These are phyloP conservation scores for Taphrina populina DNA, from an alignment of 1,139 yeast species.

Conservation along the genomic window DNA sequence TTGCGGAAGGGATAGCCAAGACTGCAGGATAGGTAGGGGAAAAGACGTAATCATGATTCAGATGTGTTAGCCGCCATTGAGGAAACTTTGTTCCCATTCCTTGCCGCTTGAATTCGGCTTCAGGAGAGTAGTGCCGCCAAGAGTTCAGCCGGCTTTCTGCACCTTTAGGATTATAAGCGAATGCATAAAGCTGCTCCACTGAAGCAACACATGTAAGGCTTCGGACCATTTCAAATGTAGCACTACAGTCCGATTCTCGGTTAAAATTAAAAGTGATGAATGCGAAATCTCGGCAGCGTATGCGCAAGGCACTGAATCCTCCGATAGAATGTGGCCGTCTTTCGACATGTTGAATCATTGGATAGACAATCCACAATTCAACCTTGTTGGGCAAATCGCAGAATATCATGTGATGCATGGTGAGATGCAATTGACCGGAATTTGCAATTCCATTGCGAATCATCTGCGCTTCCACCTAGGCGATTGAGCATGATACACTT, in stretches of 20 bases:
- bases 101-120: conserved; percentile 63
- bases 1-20: conserved; percentile 66
- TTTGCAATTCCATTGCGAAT: conserved; percentile 66
- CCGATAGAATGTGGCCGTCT: conserved; percentile 48
- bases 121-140: conserved; percentile 69
- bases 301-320: conserved; percentile 60
- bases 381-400: conserved; percentile 41
- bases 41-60: conserved; percentile 65
- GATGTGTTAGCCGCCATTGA: conserved; percentile 67
- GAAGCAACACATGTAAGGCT: conserved; percentile 42
- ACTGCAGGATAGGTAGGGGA: conserved; percentile 73
- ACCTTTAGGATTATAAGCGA: conserved; percentile 60
- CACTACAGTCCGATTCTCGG: conserved; percentile 60
- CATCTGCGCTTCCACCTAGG: conserved; percentile 66
- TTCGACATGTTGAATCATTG: conserved; percentile 69
- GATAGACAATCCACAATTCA: conserved; percentile 93
- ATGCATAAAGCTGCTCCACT: conserved; percentile 67
- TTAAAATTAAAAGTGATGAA: conserved; percentile 73
- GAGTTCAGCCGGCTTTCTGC: conserved; percentile 58
- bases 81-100: conserved; percentile 43
- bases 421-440: conserved; percentile 70
- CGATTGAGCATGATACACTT: conserved; percentile 19
- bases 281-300: conserved; percentile 86
- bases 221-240: conserved; percentile 65
- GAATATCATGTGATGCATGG: conserved; percentile 85